Evolutionary conservation across 805 yeast species (phyloP), one percentile per base, ranked within the genome.

Genomic region (Priceomyces medius): DNA sequence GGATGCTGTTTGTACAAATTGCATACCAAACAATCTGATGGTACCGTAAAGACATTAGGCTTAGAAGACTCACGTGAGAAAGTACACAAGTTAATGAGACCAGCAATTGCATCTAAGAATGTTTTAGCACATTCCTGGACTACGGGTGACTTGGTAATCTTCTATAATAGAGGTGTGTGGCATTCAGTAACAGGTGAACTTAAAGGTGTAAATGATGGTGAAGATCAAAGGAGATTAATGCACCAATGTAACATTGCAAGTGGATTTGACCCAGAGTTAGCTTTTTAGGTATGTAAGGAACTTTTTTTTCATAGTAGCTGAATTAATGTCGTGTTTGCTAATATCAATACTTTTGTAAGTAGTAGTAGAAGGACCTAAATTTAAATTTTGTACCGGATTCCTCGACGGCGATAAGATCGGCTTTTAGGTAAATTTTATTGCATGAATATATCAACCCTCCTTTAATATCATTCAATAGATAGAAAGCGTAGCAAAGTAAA

Each of bases 241-340:
- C 96, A 88, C 59, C 96, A 88, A 68, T 88, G 96, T 67, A 88
- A 88, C 66, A 85, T 88, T 59, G 95, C 96, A 16, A 79, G 88
- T 56, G 90, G 88, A 7, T 49, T 57, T 12, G 91, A 85, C 56
- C 95, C 96, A 2, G 40, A 48, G 12, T 45, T 54, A 35, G 53
- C 42, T 13, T 21, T 20, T 10, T 32, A 20, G 19, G 3, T 19
- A 20, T 19, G 21, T n/a, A n/a, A n/a, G n/a, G n/a, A n/a, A n/a
- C n/a, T n/a, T n/a, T n/a, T n/a, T n/a, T n/a, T n/a, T n/a, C n/a
- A n/a, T n/a, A n/a, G n/a, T n/a, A n/a, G n/a, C n/a, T n/a, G n/a
- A n/a, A n/a, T n/a, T n/a, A n/a, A n/a, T n/a, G n/a, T n/a, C n/a
- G n/a, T n/a, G n/a, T n/a, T n/a, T n/a, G n/a, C n/a, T n/a, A n/a